phyloP scores from a whole-genome alignment of 257 asterid genomes.

The Jacaranda copaia region DNA sequence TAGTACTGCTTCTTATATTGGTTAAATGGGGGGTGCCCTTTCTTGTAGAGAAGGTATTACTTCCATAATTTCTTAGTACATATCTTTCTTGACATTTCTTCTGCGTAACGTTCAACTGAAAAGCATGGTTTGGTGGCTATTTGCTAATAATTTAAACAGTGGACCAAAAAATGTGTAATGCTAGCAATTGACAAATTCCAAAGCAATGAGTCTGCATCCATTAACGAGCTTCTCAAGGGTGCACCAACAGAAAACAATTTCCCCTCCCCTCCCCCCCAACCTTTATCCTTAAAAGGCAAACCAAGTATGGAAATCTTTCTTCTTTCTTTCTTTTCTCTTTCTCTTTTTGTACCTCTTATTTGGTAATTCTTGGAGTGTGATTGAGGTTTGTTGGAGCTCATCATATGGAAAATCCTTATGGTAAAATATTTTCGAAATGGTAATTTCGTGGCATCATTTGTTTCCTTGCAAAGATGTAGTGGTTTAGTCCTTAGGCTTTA shows the following conservation, averaged over 20 bases:
- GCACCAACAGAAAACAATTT: not conserved
- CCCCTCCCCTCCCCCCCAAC: too few relatives aligned
- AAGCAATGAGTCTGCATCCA: not conserved
- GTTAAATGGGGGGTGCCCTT: slow-evolving; percentile 81
- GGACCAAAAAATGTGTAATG: slow-evolving; percentile 11
- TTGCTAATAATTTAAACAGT: not conserved
- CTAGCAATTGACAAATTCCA: slow-evolving; percentile 7
- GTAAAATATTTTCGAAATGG: not conserved
- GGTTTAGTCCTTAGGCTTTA: not conserved
- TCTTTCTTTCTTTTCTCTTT: not conserved
- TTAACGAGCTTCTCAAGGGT: slow-evolving; percentile 3
- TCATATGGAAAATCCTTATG: not conserved
- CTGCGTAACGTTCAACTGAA: not conserved
- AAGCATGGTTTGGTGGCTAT: not conserved
- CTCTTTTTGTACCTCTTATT: not conserved
- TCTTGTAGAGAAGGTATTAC: slow-evolving; percentile 73
- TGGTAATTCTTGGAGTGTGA: not conserved
- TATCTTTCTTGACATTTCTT: slow-evolving; percentile 19
- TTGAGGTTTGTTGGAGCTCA: not conserved
- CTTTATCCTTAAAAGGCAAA: too few relatives aligned
- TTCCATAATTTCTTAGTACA: slow-evolving; percentile 19
- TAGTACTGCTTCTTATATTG: slow-evolving; percentile 48
- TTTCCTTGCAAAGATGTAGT: not conserved
- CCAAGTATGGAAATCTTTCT: not conserved
- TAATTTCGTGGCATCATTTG: not conserved